Evolutionary conservation across 2,329 filamentous ascomycete genomes (phyloP), one percentile per base, ranked within the genome.

Genomic region (Epichloe gansuensis): DNA sequence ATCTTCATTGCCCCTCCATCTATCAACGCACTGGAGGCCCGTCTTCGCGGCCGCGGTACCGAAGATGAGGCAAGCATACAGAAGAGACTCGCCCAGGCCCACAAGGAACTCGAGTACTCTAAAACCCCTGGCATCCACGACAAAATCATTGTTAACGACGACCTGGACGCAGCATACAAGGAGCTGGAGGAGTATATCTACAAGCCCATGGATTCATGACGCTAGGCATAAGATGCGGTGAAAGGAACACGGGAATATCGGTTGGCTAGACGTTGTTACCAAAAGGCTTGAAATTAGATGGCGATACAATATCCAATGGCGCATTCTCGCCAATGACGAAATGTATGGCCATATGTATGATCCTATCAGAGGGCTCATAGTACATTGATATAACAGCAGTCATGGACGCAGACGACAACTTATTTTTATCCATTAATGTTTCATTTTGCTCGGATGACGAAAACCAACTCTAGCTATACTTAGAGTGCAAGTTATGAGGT

Each of bases 1-100:
- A 71, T 95, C 58, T 95, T 95, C 69, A 78, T 96, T 55, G 80
- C 85, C 38, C 90, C 90, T 12, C 91, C 90, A 0, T 85, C 79
- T 4, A 70, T 86, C 58, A 81, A 85, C 61, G 76, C 81, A 48
- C 75, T 96, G 39, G 89, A 95, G 72, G 66, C 77, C 62, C 77
- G 88, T 41, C 74, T 94, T 50, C 77, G 87, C 45, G 85, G 84
- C 36, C 76, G 88, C 53, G 84, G 82, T 8, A 91, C 87, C n/a
- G 88, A 93, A 67, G 79, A 74, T 49, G 87, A 91, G 68, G 82
- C 84, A 49, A 81, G 75, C 47, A 73, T 94, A 51, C 71, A 75
- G 63, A 83, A 85, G 67, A 75, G 88, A 48, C 70, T 94, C 51
- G 69, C 72, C 12, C 87, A 89, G 67, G 88, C 88, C 3, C 75